Evolutionary conservation across 2,329 filamentous ascomycete species (phyloP).

Genomic region (Botrytis fragariae): DNA sequence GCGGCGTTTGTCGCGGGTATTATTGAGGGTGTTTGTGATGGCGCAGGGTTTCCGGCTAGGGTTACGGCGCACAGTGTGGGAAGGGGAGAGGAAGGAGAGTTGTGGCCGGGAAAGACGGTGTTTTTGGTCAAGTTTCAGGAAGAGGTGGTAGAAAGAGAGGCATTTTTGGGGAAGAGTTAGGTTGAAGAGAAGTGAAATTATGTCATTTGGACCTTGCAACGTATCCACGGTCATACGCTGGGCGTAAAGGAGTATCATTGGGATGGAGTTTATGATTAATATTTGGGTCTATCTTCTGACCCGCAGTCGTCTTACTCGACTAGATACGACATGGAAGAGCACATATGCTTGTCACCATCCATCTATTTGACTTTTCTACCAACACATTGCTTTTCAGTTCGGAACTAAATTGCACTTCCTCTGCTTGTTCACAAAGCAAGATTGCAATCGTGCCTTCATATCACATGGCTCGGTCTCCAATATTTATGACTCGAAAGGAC

Average conservation of each 20-base stretch:
- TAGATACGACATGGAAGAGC: background rate
- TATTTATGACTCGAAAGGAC: background rate
- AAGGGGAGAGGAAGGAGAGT: slow-evolving; percentile 59
- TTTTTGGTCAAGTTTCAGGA: slow-evolving; percentile 90
- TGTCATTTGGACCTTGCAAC: background rate
- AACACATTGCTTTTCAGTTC: background rate
- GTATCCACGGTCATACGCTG: background rate
- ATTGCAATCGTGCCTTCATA: background rate
- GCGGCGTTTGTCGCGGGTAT: slow-evolving; percentile 94
- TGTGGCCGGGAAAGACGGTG: slow-evolving; percentile 96
- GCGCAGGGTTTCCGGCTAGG: slow-evolving; percentile 81
- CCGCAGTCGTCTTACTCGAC: background rate
- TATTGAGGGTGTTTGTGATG: slow-evolving; percentile 93
- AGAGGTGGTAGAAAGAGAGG: slow-evolving; percentile 91
- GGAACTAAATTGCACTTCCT: background rate
- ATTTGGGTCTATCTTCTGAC: background rate
- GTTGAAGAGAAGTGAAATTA: background rate
- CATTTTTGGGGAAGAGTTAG: slow-evolving; percentile 63
- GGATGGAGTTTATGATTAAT: slow-evolving; percentile 1
- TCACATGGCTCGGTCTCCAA: background rate
- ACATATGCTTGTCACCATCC: background rate
- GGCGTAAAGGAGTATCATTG: slow-evolving; percentile 1
- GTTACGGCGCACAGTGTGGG: slow-evolving; percentile 85
- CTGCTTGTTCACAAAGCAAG: background rate
- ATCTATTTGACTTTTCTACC: background rate